Percentiles rank a stretch among this genome's conserved stretches.
Conservation (phyloP, 2,329 filamentous ascomycete species). For the Venturia pyrina region DNA sequence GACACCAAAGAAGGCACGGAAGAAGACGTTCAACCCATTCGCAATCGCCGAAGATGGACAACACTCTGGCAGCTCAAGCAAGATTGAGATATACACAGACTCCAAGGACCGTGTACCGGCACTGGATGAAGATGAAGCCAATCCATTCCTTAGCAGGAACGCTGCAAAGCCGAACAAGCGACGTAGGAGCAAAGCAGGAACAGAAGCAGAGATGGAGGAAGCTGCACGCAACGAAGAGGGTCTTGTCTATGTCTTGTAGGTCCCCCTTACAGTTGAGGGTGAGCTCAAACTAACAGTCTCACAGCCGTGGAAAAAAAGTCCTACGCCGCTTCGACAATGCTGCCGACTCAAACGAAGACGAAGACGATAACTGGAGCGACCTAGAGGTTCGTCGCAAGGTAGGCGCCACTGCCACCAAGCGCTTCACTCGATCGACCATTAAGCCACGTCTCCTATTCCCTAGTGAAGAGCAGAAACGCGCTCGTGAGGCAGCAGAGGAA, state of each 20-base stretch:
- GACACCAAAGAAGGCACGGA: constrained; percentile 48
- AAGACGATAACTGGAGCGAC: constrained; percentile 28
- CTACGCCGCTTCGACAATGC: constrained; percentile 55
- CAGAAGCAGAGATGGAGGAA: constrained; percentile 52
- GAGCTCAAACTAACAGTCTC: constrained; percentile 19
- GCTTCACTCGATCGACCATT: constrained; percentile 56
- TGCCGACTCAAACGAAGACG: constrained; percentile 22
- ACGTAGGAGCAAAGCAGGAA: constrained; percentile 42
- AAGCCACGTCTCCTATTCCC: constrained; percentile 66
- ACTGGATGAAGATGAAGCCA: constrained; percentile 48
- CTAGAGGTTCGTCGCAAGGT: constrained; percentile 26
- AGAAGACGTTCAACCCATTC: constrained; percentile 42
- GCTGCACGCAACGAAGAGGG: constrained; percentile 59
- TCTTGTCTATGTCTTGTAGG: constrained; percentile 69
- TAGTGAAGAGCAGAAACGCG: constrained; percentile 35
- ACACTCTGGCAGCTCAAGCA: constrained; percentile 32
- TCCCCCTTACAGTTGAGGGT: constrained; percentile 19
- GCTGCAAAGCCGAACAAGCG: constrained; percentile 38
- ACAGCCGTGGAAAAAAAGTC: constrained; percentile 67
- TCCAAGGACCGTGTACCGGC: constrained; percentile 65
- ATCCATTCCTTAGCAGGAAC: constrained; percentile 57
- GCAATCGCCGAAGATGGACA: constrained; percentile 31
- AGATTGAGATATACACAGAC: constrained; percentile 67
- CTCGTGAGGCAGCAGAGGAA: constrained; percentile 31
- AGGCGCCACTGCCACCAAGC: constrained; percentile 31